Percentiles rank a stretch among this genome's conserved stretches.
Conservation (phyloP, 2,329 filamentous ascomycete genomes). For the Teratosphaeria zuluensis region DNA sequence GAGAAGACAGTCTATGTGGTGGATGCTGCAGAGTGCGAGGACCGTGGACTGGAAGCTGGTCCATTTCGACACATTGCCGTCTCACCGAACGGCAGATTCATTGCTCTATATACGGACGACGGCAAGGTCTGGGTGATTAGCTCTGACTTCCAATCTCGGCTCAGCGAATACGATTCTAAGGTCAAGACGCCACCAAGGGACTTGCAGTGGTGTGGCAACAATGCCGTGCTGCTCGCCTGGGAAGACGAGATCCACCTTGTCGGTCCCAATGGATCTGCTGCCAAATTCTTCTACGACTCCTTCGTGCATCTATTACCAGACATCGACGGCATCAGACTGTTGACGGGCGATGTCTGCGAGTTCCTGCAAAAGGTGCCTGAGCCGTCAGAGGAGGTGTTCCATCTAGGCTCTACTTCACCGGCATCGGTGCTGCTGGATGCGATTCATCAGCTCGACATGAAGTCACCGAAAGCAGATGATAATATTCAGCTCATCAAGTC, state of each 20-base stretch:
- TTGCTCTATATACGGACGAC: slow-evolving; percentile 75
- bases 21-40: slow-evolving; percentile 82
- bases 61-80: slow-evolving; percentile 86
- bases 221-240: slow-evolving; percentile 89
- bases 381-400: slow-evolving; percentile 67
- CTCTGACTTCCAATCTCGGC: slow-evolving; percentile 84
- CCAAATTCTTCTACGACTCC: slow-evolving; percentile 72
- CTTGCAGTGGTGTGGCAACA: slow-evolving; percentile 92
- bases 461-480: slow-evolving; percentile 94
- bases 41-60: slow-evolving; percentile 80
- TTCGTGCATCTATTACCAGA: slow-evolving; percentile 83
- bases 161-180: slow-evolving; percentile 84
- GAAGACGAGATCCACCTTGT: slow-evolving; percentile 95
- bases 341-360: slow-evolving; percentile 92
- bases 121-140: slow-evolving; percentile 88
- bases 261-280: slow-evolving; percentile 68
- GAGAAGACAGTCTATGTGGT: slow-evolving; percentile 75
- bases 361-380: slow-evolving; percentile 88
- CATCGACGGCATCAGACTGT: slow-evolving; percentile 76
- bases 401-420: slow-evolving; percentile 75
- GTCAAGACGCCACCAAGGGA: slow-evolving; percentile 78
- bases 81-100: slow-evolving; percentile 81
- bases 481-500: slow-evolving; percentile 90
- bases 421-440: slow-evolving; percentile 91
- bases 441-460: slow-evolving; percentile 78